Base-by-base conservation (phyloP, 164 flowering plant species). In the Echeveria elegans region DNA sequence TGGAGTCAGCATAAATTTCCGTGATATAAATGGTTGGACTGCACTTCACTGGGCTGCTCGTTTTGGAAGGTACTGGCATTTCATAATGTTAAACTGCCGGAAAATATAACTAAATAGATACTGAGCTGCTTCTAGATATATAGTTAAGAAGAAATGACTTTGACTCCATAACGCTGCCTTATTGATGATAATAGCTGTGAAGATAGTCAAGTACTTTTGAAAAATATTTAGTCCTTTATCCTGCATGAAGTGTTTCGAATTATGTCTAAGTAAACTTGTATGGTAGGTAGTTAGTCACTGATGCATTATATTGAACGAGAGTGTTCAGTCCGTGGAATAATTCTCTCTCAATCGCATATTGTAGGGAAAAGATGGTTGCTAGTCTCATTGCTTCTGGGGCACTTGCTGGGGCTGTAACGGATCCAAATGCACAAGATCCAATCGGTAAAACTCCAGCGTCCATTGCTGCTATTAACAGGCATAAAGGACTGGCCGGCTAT, bases 1-100 rank as follows among this genome's bases (percentile, higher is more conserved):
- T 77, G 94, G 97, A 36, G 83, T 95, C 71, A 75, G 81, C 66
- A 66, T 95, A 59, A 84, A 95, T 73, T 91, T 95, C 70, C 99
- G 99, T 48, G 99, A 95, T 68, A 76, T 78, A 16, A 85, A 85
- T 70, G 99, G 99, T 8, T 87, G 96, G 97, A 91, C 96, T 65
- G 96, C 99, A 26, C 97, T 95, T 64, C 99, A 94, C 72, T 94
- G 97, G 99, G 99, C 99, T 67, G 97, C 97, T 61, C 85, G 81
- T 21, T 95, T 86, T 72, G 99, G 99, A 76, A 89, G 99, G 99
- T 91, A 79, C 73, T 41, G 37, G 3, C 36, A 64, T 24, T 6
- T 8, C 7, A 23, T 9, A 36, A 19, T 7, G 21, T 41, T 34
- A 32, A 19, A 26, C 14, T 2, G 2, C 31, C 4, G 32, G 31